phyloP scores from a whole-genome alignment of 306 rosid species.

The Rosa rugosa region DNA sequence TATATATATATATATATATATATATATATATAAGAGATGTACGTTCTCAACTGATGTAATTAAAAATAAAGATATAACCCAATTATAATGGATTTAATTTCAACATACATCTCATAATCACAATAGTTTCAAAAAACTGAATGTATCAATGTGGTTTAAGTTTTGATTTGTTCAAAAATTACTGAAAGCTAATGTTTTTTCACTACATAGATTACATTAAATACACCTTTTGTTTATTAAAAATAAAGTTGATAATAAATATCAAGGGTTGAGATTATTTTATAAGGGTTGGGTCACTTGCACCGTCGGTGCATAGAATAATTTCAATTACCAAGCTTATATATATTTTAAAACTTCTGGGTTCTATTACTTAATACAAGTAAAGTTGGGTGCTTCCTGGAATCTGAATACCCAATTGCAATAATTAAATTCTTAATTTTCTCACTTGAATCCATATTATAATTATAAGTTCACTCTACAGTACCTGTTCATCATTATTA shows the following conservation, averaged over 20 bases:
- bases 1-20: too few species aligned
- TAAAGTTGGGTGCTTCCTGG: conserved; percentile 41
- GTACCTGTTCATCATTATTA: background rate
- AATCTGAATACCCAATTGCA: conserved; percentile 33
- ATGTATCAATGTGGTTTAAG: background rate
- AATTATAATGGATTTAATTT: background rate
- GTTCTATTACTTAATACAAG: conserved; percentile 28
- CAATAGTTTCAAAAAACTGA: background rate
- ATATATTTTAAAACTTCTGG: background rate
- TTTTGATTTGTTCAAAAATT: background rate
- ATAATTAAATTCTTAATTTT: conserved; percentile 20
- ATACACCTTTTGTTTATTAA: too few species aligned
- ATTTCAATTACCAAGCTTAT: background rate
- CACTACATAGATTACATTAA: background rate
- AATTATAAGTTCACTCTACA: background rate
- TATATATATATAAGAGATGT: too few species aligned
- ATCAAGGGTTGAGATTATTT: too few species aligned
- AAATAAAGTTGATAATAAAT: too few species aligned
- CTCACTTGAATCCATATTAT: conserved; percentile 17
- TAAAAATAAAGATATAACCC: background rate
- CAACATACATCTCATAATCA: background rate
- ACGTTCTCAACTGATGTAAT: too few species aligned
- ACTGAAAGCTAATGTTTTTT: background rate
- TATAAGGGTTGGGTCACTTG: too few species aligned
- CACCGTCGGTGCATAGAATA: too few species aligned